Conservation (phyloP, 192 early-diverging fungal genomes). For the Chytriomyces confervae region DNA sequence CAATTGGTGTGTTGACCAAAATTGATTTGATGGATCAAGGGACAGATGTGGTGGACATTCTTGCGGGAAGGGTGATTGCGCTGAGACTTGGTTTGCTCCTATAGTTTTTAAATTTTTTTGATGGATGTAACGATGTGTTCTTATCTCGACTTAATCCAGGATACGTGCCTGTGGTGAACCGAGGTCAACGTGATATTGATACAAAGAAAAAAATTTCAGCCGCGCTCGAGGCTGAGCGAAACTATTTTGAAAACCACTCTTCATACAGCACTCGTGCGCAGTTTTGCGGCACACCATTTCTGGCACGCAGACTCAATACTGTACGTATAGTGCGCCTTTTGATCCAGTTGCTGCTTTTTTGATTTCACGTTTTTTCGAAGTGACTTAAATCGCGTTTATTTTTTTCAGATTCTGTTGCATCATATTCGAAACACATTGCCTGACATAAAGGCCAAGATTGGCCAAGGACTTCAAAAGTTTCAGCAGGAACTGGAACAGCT, state of each 20-base stretch:
- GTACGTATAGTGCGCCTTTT: conserved; percentile 45
- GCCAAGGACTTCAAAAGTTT: conserved; percentile 82
- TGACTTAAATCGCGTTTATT: not conserved
- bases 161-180: conserved; percentile 99
- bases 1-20: conserved; percentile 99
- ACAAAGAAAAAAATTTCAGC: conserved; percentile 83
- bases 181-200: conserved; percentile 98
- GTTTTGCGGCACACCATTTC: conserved; percentile 98
- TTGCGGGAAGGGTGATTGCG: conserved; percentile 96
- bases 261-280: conserved; percentile 94
- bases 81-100: conserved; percentile 76
- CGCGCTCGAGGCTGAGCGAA: conserved; percentile 89
- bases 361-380: too few relatives aligned
- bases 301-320: conserved; percentile 96
- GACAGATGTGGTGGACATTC: conserved; percentile 99
- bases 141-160: too few relatives aligned
- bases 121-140: too few relatives aligned
- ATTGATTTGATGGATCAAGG: conserved; percentile 99
- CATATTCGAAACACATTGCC: conserved; percentile 99
- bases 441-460: conserved; percentile 98
- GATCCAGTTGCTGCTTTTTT: not conserved
- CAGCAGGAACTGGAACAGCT: conserved; percentile 83
- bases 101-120: not conserved
- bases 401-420: conserved; percentile 99
- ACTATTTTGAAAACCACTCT: conserved; percentile 94